Conservation (phyloP, 345 rosid species). For the Microthlaspi erraticum region DNA sequence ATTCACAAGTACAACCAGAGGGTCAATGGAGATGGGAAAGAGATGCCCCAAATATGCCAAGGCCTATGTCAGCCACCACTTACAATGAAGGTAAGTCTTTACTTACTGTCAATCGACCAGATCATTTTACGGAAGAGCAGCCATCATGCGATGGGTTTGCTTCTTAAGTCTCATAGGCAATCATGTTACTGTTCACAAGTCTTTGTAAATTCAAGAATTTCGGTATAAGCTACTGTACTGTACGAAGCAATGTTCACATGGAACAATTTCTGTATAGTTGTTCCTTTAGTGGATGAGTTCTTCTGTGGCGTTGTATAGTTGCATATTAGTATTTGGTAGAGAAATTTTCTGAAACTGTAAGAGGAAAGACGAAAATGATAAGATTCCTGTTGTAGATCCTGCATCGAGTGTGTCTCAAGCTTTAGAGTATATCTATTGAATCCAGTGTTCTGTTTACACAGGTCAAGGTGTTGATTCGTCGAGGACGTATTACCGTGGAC, state of each 20-base stretch:
- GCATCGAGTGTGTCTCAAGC: not conserved
- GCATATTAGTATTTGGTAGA: not conserved
- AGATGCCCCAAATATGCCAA: constrained; percentile 67
- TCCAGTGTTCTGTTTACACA: constrained; percentile 43
- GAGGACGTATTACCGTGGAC: constrained; percentile 67
- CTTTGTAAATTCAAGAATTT: constrained; percentile 4
- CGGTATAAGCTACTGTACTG: constrained; percentile 3
- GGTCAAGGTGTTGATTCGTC: constrained; percentile 76
- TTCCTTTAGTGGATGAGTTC: not conserved
- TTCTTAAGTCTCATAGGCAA: not conserved
- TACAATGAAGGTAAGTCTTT: constrained; percentile 63
- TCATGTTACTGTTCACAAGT: not conserved
- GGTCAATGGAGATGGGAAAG: constrained; percentile 82
- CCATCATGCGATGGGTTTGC: not conserved
- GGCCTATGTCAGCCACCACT: constrained; percentile 54
- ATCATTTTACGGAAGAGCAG: not conserved
- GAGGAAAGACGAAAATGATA: not conserved
- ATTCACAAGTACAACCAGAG: constrained; percentile 51
- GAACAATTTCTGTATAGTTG: not conserved
- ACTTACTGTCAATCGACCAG: not conserved
- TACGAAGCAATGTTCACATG: constrained; percentile 11
- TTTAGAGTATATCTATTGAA: constrained; percentile 24
- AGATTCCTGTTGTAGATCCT: constrained; percentile 13
- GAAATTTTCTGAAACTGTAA: not conserved
- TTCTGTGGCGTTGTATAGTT: not conserved